These are phyloP conservation scores for Neofusicoccum umdonicola DNA, from an alignment of 2,329 filamentous ascomycete species.

Conservation along the genomic window DNA sequence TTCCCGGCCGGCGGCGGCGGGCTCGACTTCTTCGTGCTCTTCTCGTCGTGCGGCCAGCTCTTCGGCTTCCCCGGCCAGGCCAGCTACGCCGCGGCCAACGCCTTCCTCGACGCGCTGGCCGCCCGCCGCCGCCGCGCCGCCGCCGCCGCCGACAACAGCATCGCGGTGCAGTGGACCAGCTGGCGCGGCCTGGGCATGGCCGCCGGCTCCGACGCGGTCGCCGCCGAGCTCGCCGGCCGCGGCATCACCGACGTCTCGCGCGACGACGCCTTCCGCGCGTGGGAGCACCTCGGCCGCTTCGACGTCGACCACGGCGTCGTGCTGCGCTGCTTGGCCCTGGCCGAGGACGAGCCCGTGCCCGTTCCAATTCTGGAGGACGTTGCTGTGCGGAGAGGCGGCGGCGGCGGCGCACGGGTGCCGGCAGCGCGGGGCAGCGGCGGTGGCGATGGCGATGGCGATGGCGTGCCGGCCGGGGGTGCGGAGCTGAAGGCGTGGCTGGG, in stretches of 20 bases:
- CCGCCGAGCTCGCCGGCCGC: conserved; percentile 40
- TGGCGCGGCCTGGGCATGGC: conserved; percentile 45
- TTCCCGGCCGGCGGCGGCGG: conserved; percentile 28
- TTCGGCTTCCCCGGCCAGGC: conserved; percentile 12
- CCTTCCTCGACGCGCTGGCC: conserved; percentile 22
- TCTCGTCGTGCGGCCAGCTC: conserved; percentile 4
- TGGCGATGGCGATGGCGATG: conserved; percentile 13
- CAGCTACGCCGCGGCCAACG: conserved; percentile 23
- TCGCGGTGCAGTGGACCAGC: conserved; percentile 44
- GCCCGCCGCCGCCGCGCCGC: conserved; percentile 21
- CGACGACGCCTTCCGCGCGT: conserved; percentile 45
- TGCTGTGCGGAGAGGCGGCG: conserved; percentile 17
- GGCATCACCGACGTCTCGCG: conserved; percentile 44
- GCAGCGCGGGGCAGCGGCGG: too few relatives aligned
- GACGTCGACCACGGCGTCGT: conserved; percentile 42
- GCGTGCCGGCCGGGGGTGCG: conserved; percentile 17
- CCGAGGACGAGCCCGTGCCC: conserved; percentile 28
- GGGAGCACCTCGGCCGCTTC: conserved; percentile 36
- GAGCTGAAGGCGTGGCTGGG: conserved; percentile 33
- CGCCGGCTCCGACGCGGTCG: conserved; percentile 37
- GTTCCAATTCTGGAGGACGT: too few relatives aligned
- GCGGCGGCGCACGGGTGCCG: not conserved
- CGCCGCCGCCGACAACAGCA: conserved; percentile 38
- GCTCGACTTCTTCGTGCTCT: conserved; percentile 24
- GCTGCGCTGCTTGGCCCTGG: conserved; percentile 31